Conservation (phyloP, 208 protist genomes). For the Leishmania tropica region DNA sequence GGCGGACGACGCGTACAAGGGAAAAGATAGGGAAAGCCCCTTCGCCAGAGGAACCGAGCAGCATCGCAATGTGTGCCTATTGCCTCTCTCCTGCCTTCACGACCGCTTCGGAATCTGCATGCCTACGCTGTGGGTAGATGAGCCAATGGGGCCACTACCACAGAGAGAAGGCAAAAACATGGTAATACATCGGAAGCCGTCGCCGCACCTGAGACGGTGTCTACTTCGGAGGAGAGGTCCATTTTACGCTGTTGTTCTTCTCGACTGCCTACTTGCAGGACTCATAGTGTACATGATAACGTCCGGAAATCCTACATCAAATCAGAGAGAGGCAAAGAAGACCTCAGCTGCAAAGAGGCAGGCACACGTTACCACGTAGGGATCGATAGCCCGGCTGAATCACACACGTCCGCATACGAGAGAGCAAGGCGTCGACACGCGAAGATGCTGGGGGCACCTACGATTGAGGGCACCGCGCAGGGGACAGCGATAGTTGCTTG, state of each 20-base stretch:
- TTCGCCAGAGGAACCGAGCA: no score
- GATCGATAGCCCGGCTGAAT: neutral
- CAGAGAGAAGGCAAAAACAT: neutral
- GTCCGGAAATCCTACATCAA: neutral
- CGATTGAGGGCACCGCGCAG: neutral
- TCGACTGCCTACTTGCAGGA: neutral
- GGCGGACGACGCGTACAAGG: no score
- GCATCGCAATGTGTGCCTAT: neutral
- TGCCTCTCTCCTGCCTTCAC: neutral
- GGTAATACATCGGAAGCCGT: neutral
- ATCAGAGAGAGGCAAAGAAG: neutral
- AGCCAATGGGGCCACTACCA: neutral
- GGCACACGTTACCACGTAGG: neutral
- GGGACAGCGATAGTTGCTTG: constrained; percentile 1
- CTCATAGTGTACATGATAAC: neutral
- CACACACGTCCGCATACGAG: neutral
- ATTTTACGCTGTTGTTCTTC: neutral
- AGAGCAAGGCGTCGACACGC: no score
- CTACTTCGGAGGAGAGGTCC: neutral
- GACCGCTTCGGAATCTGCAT: neutral
- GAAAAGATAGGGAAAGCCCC: neutral
- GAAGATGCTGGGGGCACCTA: neutral
- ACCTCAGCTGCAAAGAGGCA: neutral
- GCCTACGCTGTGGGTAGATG: no score
- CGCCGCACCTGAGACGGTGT: neutral